phyloP scores from a whole-genome alignment of 306 rosid genomes.

The Inga leiocalycina region DNA sequence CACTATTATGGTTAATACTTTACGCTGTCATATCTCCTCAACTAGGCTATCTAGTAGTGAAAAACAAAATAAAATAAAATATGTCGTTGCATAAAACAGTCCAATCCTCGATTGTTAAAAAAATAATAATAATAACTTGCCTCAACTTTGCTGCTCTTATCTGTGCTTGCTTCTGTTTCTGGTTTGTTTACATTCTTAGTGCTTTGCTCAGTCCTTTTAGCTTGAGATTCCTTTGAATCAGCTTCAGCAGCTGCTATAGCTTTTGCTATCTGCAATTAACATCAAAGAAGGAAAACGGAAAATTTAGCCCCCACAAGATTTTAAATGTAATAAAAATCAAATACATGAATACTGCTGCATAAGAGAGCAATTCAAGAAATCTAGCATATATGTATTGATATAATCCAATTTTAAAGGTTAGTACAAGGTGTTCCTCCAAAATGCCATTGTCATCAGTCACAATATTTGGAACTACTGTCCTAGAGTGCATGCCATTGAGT shows the following conservation, averaged over 20 bases:
- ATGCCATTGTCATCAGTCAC: neutral
- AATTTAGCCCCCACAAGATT: neutral
- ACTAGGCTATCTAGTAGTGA: neutral
- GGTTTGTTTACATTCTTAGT: constrained; percentile 54
- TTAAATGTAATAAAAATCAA: constrained; percentile 12
- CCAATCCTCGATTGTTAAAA: neutral
- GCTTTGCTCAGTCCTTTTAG: constrained; percentile 60
- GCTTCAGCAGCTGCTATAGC: constrained; percentile 42
- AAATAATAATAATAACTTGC: constrained; percentile 34
- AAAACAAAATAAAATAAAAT: constrained; percentile 13
- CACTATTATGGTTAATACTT: neutral
- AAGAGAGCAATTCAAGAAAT: constrained; percentile 21
- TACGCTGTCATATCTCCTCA: constrained; percentile 13
- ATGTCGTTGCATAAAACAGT: constrained; percentile 1
- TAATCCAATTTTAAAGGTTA: constrained; percentile 17
- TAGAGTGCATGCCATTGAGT: constrained; percentile 1
- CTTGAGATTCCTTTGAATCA: constrained; percentile 62
- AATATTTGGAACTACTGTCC: neutral
- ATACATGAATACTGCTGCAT: constrained; percentile 5
- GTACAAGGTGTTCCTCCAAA: neutral
- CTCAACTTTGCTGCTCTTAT: constrained; percentile 64
- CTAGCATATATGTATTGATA: neutral
- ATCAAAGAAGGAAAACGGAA: constrained; percentile 7
- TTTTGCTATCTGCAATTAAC: constrained; percentile 52
- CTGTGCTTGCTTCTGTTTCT: constrained; percentile 41